Conservation (phyloP, 352 stramenopile genomes). For the Phytophthora meadii region DNA sequence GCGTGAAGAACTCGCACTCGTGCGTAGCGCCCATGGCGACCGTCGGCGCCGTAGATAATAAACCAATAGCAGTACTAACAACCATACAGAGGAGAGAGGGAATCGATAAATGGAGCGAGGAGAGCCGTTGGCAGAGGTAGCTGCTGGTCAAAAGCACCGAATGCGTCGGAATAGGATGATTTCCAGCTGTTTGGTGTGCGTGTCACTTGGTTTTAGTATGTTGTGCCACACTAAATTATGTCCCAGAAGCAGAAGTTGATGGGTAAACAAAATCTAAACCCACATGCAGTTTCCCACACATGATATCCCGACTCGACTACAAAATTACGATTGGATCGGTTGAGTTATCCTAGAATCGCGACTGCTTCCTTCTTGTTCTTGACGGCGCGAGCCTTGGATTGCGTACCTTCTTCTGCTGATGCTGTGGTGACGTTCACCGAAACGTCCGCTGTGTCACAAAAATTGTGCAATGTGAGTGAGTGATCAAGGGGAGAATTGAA, state of each 20-base stretch:
- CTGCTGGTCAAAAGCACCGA: background rate
- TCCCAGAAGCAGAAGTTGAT: constrained; percentile 26
- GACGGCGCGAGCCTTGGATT: constrained; percentile 15
- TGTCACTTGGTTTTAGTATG: constrained; percentile 11
- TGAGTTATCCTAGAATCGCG: constrained; percentile 42
- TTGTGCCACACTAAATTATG: constrained; percentile 25
- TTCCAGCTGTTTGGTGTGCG: constrained; percentile 18
- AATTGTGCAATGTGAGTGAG: background rate
- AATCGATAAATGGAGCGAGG: background rate
- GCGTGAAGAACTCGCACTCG: constrained; percentile 66
- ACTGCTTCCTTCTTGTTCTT: constrained; percentile 40
- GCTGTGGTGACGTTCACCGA: constrained; percentile 8
- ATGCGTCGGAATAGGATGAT: background rate
- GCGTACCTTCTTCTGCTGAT: constrained; percentile 21
- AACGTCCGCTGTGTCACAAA: constrained; percentile 15
- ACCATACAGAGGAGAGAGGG: background rate
- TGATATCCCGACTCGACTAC: constrained; percentile 15
- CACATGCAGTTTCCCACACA: constrained; percentile 7
- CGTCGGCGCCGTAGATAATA: constrained; percentile 7
- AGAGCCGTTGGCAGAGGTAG: background rate
- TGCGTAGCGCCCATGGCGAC: constrained; percentile 10
- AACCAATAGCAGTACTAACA: background rate
- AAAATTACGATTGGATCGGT: constrained; percentile 8
- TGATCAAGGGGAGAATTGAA: background rate
- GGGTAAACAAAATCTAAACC: too few species aligned